phyloP scores from a whole-genome alignment of 2,329 filamentous ascomycete species.

The Arthrobotrys musiformis region DNA sequence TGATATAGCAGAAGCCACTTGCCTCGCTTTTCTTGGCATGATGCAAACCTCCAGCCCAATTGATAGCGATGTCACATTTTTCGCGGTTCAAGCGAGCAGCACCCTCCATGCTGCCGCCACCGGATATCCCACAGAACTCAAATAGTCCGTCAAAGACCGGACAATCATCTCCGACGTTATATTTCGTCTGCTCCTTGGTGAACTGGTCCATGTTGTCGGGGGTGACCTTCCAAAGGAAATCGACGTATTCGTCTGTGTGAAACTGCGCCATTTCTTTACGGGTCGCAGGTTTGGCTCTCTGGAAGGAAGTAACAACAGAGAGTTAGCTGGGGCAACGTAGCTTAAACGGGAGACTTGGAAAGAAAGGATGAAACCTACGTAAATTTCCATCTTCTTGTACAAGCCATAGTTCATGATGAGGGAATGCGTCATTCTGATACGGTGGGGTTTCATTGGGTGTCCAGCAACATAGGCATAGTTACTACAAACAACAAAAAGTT shows the following conservation, averaged over 20 bases:
- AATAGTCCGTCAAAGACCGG: constrained; percentile 77
- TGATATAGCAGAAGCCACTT: constrained; percentile 97
- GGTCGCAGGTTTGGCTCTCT: constrained; percentile 71
- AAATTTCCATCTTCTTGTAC: constrained; percentile 80
- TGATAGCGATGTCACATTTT: constrained; percentile 87
- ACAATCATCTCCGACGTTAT: constrained; percentile 74
- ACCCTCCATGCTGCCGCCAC: constrained; percentile 76
- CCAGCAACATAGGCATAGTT: constrained; percentile 71
- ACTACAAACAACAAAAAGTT: constrained; percentile 61
- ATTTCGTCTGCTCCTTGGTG: constrained; percentile 75
- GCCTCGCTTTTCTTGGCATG: constrained; percentile 95
- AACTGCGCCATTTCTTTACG: constrained; percentile 79
- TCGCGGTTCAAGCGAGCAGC: constrained; percentile 74
- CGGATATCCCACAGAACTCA: constrained; percentile 77
- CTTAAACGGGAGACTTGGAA: neutral
- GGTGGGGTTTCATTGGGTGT: constrained; percentile 71
- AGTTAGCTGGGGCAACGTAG: neutral
- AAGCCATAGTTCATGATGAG: constrained; percentile 78
- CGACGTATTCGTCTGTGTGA: constrained; percentile 78
- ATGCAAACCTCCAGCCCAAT: constrained; percentile 96
- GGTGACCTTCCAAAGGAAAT: constrained; percentile 76
- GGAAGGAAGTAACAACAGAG: constrained; percentile 9
- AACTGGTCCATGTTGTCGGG: constrained; percentile 78
- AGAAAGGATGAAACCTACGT: constrained; percentile 65
- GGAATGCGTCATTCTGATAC: constrained; percentile 74